Base-by-base conservation (phyloP, 2,329 filamentous ascomycete species). In the Neurospora sp. region DNA sequence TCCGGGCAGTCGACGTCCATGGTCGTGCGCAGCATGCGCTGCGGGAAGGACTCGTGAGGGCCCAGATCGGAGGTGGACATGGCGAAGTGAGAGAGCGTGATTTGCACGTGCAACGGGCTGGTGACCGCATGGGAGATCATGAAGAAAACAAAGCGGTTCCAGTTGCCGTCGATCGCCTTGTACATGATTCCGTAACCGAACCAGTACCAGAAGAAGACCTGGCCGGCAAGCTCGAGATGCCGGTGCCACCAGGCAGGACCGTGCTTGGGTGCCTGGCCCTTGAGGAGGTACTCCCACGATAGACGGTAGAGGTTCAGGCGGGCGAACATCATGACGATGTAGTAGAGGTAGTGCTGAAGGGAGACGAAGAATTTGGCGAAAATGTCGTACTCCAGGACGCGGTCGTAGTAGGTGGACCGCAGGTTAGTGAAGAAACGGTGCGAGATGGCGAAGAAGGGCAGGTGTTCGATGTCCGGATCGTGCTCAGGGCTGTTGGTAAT, bases 401-500 rank as follows among this genome's bases (percentile, higher is more conserved):
- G 89, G 69, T 94, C 89, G 79, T 97, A 96, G 81, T 93, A 97
- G 4, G 91, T 92, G 19, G 92, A 96, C 40, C 87, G 85, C 66
- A 97, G 82, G 70, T 83, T 90, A 46, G 85, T 84, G 68, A 97
- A 86, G 76, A 96, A 91, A 33, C 92, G 88, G 75, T 96, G 93
- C 2, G 92, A 93, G 38, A 96, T 88, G 71, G 93, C 92, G 78
- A 97, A 93, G 78, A 97, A 90, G 3, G 94, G 94, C 80, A 97
- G 87, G 78, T 97, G 91, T 78, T 95, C 89, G 75, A 97, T 98
- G 78, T 98, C 95, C 0, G 96, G 95, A 78, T 98, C 95, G 78
- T 98, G 95, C 79, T 97, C 96, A 15, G 94, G 92, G 62, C 91
- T 91, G 79, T 98, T 98, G 19, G 96, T 98, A 68, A 98, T 91